Base-by-base conservation (phyloP, 2,329 filamentous ascomycete species). In the Neophaeococcomyces aloes region DNA sequence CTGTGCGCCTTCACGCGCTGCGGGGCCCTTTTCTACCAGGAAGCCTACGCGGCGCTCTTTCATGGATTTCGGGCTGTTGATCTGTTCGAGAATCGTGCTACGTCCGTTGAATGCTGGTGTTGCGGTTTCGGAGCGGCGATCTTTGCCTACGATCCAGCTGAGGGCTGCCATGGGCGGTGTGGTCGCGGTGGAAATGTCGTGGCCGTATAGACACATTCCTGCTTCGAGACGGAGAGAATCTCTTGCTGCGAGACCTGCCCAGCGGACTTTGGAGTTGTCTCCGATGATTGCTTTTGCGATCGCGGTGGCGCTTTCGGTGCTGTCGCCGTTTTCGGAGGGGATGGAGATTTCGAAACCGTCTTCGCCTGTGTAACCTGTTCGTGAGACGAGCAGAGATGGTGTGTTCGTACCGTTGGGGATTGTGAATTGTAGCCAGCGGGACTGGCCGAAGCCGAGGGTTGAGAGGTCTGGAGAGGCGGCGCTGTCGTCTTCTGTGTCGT, bases 121-220 rank as follows among this genome's bases (percentile, higher is more conserved):
- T 65, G 53, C 5, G 62, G 61, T 2, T 3, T 39, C 66, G 17
- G 74, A 67, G 42, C 81, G 81, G 14, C 89, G 78, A 44, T 81
- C 77, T 59, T 86, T 87, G 51, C 83, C 81, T 48, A 98, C 80
- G 58, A 95, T 76, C 89, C 91, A 98, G 48, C 71, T 71, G 0
- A 86, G 65, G 1, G 69, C 72, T 1, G 75, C 81, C 59, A 79
- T 75, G 3, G 82, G 78, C 1, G 81, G 81, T 1, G 81, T 84
- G 8, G 76, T 82, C 0, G 69, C 69, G 46, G 94, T 89, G 61
- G 93, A 80, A 29, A 98, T 76, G 63, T 98, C 91, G 66, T 96
- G 86, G n/a, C 91, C 91, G 67, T 98, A 98, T n/a, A 98, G 75
- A 65, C 91, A 98, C 89, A 98, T 94, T 48, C 91, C 91, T 0